Conservation (phyloP, 148 eudicot species). For the Cornus controversa region DNA sequence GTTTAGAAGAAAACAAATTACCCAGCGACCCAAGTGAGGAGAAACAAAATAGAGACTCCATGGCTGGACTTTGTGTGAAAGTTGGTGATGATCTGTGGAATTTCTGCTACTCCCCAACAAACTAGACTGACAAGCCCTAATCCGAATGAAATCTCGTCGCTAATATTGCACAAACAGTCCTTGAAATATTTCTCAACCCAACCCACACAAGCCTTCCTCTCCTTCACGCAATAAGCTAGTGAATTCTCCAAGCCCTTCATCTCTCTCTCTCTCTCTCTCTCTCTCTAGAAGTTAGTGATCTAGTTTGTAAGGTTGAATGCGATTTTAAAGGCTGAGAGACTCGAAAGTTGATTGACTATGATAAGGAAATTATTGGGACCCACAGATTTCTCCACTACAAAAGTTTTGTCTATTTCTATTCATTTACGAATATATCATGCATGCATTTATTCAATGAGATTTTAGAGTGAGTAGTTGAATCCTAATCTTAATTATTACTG, state of each 20-base stretch:
- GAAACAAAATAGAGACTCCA: constrained; percentile 85
- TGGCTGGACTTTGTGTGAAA: constrained; percentile 87
- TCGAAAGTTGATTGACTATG: background rate
- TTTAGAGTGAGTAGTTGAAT: no score
- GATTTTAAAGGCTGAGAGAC: background rate
- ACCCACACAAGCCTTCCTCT: constrained; percentile 53
- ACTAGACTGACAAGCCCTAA: constrained; percentile 72
- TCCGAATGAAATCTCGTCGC: constrained; percentile 69
- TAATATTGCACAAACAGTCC: constrained; percentile 73
- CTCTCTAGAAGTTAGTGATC: background rate
- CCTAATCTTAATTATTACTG: no score
- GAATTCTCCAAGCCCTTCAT: constrained; percentile 20
- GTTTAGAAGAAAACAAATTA: constrained; percentile 16
- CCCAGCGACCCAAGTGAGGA: constrained; percentile 89
- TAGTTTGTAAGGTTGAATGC: background rate
- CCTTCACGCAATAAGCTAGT: constrained; percentile 51
- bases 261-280: constrained; percentile 7
- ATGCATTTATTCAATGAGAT: no score
- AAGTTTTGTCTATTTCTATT: no score
- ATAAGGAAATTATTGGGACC: no score
- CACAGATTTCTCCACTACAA: no score
- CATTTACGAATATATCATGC: no score
- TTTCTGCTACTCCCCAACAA: constrained; percentile 91
- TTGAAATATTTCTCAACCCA: constrained; percentile 78
- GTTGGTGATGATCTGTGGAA: constrained; percentile 97